Conservation (phyloP, 768 basidiomycete species). For the Symmetrospora coprosmae region DNA sequence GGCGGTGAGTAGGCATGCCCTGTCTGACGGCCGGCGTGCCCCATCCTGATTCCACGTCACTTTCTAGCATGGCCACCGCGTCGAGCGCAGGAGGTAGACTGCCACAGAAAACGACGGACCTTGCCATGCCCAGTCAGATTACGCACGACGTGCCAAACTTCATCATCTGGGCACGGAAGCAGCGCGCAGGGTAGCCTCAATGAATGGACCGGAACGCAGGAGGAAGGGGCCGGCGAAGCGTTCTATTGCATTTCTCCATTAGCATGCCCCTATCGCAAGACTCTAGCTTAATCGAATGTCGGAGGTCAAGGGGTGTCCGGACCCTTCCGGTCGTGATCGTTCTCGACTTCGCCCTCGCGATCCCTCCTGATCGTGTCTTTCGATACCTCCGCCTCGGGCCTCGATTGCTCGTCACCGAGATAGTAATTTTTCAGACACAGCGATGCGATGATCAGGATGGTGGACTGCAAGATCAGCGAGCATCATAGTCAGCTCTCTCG, state of each 20-base stretch:
- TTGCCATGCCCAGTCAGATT: slow-evolving; percentile 14
- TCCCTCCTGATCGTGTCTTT: too few species aligned
- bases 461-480: not conserved
- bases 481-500: too few species aligned
- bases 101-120: slow-evolving; percentile 9
- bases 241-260: too few species aligned
- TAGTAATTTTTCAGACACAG: slow-evolving; percentile 2
- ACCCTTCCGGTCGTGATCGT: too few species aligned
- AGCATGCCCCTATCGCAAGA: too few species aligned
- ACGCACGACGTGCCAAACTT: slow-evolving; percentile 17
- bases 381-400: not conserved
- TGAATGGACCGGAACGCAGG: too few species aligned
- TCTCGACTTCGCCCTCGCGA: too few species aligned
- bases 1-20: not conserved
- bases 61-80: slow-evolving; percentile 14
- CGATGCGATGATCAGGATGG: not conserved
- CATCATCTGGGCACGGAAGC: slow-evolving; percentile 10
- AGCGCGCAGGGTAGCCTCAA: too few species aligned
- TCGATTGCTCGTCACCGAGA: not conserved
- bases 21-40: not conserved
- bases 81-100: slow-evolving; percentile 6
- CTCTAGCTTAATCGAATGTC: too few species aligned
- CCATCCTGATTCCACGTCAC: not conserved
- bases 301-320: too few species aligned
- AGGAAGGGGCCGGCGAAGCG: too few species aligned